phyloP scores from a whole-genome alignment of 768 basidiomycete species.

The Boletus patriciae region DNA sequence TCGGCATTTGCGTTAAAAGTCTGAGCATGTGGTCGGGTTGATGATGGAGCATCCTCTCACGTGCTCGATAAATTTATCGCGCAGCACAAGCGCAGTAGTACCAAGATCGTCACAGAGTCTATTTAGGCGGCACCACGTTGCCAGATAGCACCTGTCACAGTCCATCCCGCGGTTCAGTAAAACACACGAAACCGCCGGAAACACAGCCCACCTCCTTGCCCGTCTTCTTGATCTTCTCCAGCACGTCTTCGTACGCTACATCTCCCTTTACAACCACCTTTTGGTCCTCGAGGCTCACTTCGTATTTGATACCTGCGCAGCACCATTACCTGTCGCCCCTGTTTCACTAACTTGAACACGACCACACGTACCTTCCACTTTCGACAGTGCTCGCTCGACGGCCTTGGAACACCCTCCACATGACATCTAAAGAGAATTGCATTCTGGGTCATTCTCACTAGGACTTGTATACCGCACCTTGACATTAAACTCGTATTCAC shows the following conservation, averaged over 20 bases:
- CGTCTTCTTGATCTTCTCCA: constrained; percentile 83
- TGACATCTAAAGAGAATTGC: constrained; percentile 61
- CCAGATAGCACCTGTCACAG: constrained; percentile 47
- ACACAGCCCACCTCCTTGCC: constrained; percentile 71
- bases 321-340: neutral
- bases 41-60: neutral
- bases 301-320: constrained; percentile 39
- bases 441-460: neutral
- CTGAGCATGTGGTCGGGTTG: neutral
- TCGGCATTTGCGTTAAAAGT: neutral
- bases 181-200: neutral
- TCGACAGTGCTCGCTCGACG: constrained; percentile 69
- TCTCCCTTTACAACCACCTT: constrained; percentile 67
- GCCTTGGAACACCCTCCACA: constrained; percentile 87
- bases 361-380: constrained; percentile 42
- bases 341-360: neutral
- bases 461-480: constrained; percentile 49
- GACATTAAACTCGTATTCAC: constrained; percentile 74
- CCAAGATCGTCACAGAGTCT: neutral
- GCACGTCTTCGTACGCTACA: constrained; percentile 61
- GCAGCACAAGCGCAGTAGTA: too few relatives aligned
- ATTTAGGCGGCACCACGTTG: constrained; percentile 21
- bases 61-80: neutral
- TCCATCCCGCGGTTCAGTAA: neutral
- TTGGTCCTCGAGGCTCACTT: constrained; percentile 67